Conservation (phyloP, 2,329 filamentous ascomycete species). For the Polychaeton citri region DNA sequence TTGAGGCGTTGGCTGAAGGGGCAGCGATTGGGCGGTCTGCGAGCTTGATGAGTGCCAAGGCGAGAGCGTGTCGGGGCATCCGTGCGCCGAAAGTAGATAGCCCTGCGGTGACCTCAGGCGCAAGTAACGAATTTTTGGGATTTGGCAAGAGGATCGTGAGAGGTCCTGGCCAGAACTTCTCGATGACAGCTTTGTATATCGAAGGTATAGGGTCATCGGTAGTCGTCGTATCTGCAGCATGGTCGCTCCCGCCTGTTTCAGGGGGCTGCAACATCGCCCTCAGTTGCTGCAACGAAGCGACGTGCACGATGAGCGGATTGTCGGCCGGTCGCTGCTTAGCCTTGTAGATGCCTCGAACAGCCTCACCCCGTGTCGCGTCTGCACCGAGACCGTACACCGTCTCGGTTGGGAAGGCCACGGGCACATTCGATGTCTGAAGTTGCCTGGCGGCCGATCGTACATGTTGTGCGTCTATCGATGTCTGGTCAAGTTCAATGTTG, state of each 20-base stretch:
- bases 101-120: slow-evolving; percentile 83
- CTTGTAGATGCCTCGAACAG: slow-evolving; percentile 82
- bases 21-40: slow-evolving; percentile 71
- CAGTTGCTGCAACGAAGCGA: slow-evolving; percentile 69
- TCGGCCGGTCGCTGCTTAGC: slow-evolving; percentile 85
- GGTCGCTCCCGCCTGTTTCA: slow-evolving; percentile 2
- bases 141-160: slow-evolving; percentile 80
- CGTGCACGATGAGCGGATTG: slow-evolving; percentile 89
- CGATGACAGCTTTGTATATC: slow-evolving; percentile 67
- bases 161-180: slow-evolving; percentile 85
- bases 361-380: slow-evolving; percentile 72
- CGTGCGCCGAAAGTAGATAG: slow-evolving; percentile 76
- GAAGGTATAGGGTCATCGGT: slow-evolving; percentile 42
- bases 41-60: slow-evolving; percentile 71
- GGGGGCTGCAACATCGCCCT: slow-evolving; percentile 42
- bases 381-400: slow-evolving; percentile 97
- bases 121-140: slow-evolving; percentile 54
- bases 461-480: slow-evolving; percentile 33
- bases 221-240: slow-evolving; percentile 5
- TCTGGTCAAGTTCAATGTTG: slow-evolving; percentile 13
- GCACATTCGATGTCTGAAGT: slow-evolving; percentile 52
- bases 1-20: slow-evolving; percentile 88
- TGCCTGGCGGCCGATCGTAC: slow-evolving; percentile 54
- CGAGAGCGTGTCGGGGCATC: slow-evolving; percentile 77
- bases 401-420: slow-evolving; percentile 92